Base-by-base conservation (phyloP, 192 early-diverging fungal genomes). In the Backusella parvicylindrica region DNA sequence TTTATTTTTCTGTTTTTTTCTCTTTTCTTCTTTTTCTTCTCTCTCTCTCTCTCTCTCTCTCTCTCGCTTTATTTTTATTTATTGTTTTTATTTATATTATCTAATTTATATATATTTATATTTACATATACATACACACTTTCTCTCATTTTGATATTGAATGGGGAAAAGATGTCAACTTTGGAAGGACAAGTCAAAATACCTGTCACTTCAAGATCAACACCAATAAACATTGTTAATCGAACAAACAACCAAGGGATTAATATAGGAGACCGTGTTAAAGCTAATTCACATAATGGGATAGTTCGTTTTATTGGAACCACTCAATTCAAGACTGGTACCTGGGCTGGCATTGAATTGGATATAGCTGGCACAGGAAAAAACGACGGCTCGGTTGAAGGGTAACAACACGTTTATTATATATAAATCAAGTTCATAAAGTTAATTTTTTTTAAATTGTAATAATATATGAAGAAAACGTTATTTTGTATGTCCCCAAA, bases 271-370 rank as follows among this genome's bases (percentile, higher is more conserved):
- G 40, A 70, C 28, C 2, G 28, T 43, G 68, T 70, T 12, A 38
- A 70, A 43, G 37, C 28, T 23, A 70, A 31, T 70, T 70, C 68
- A 30, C 13, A 81, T 6, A 4, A 38, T 70, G 93, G 93, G 50
- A 89, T 85, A 28, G 81, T 94, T 15, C 86, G 84, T 41, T 94
- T 85, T 71, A 50, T 93, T 28, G 93, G 93, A 8, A 85, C 90
- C 0, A 88, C 89, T 21, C 82, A 90, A 31, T 89, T 90, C 65
- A 93, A 93, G 79, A 82, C 86, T 32, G 93, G 92, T 7, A 84
- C 83, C 4, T 94, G 92, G 92, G 93, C 91, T n/a, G 93, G 93
- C 21, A 84, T 94, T 67, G 90, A 91, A 75, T 81, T 94, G 6
- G 91, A 94, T 60, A 84, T 86, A 38, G 77, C 70, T 4, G 91